Conservation (phyloP, 176 grass and related monocot genomes). For the Tillandsia leiboldiana region DNA sequence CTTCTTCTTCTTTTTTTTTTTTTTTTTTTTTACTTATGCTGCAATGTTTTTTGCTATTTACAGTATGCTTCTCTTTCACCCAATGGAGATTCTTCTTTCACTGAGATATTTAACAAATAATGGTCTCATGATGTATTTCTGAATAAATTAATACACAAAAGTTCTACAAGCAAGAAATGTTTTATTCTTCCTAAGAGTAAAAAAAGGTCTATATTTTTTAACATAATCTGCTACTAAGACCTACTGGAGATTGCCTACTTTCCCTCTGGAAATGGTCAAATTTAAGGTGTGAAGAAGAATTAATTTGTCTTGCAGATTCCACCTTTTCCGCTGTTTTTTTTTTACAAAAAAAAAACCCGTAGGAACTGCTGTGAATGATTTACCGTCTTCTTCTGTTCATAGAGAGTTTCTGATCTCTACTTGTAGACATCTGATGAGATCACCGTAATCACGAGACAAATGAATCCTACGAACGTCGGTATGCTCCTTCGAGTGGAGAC, state of each 20-base stretch:
- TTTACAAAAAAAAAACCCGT: not conserved
- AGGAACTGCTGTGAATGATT: not conserved
- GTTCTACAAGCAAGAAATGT: not conserved
- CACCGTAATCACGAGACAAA: not conserved
- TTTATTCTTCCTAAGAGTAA: not conserved
- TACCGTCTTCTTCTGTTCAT: not conserved
- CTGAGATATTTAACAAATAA: no score
- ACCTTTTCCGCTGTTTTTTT: not conserved
- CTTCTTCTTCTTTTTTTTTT: no score
- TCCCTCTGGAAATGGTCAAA: not conserved
- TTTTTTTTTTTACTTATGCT: no score
- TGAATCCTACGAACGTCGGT: not conserved
- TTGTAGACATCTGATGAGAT: not conserved
- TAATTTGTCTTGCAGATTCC: not conserved
- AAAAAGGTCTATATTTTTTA: not conserved
- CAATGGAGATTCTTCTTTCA: no score
- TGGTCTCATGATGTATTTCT: not conserved
- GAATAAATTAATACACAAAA: not conserved
- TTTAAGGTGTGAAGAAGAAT: not conserved
- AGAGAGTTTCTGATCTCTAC: not conserved
- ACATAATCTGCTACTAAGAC: constrained; percentile 4
- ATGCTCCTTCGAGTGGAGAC: constrained; percentile 20
- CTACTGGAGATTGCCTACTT: not conserved
- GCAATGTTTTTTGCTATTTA: no score
- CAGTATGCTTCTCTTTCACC: no score